phyloP scores from a whole-genome alignment of 1,284 basidiomycete genomes.

The Trichosporon ovoides region DNA sequence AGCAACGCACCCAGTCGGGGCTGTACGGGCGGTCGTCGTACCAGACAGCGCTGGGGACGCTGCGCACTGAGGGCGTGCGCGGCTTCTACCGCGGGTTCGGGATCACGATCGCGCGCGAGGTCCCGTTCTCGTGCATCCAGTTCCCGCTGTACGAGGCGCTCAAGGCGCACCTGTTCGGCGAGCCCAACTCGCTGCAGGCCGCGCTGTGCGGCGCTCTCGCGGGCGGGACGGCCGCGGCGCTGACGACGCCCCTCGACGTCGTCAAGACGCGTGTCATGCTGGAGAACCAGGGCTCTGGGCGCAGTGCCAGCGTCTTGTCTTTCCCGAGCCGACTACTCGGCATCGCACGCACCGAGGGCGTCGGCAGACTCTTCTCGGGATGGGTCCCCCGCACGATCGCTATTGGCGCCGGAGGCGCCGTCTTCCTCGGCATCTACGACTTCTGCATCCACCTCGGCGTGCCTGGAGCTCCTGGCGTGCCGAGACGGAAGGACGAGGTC shows the following conservation, averaged over 20 bases:
- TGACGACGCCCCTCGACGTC: constrained; percentile 94
- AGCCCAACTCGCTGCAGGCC: constrained; percentile 73
- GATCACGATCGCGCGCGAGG: constrained; percentile 73
- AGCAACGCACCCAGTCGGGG: constrained; percentile 73
- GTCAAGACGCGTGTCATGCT: constrained; percentile 98
- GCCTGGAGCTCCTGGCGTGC: background rate
- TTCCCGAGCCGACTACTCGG: constrained; percentile 56
- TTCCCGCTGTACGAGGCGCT: constrained; percentile 93
- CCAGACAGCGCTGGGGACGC: constrained; percentile 52
- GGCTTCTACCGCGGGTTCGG: constrained; percentile 78
- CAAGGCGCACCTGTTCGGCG: constrained; percentile 55
- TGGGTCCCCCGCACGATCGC: constrained; percentile 86
- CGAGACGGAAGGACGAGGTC: background rate
- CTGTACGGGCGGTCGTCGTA: constrained; percentile 52
- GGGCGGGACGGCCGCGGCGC: constrained; percentile 79
- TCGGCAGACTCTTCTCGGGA: constrained; percentile 73
- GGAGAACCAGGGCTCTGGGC: constrained; percentile 54
- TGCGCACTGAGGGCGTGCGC: constrained; percentile 57
- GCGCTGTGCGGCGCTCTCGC: constrained; percentile 87
- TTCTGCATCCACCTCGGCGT: constrained; percentile 36
- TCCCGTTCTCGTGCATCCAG: constrained; percentile 95
- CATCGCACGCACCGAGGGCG: constrained; percentile 72
- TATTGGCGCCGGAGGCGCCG: constrained; percentile 93
- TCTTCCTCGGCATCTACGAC: constrained; percentile 93
- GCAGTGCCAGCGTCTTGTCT: constrained; percentile 52